Base-by-base conservation (phyloP, 495 filamentous ascomycete genomes). In the Articulospora tetracladia region DNA sequence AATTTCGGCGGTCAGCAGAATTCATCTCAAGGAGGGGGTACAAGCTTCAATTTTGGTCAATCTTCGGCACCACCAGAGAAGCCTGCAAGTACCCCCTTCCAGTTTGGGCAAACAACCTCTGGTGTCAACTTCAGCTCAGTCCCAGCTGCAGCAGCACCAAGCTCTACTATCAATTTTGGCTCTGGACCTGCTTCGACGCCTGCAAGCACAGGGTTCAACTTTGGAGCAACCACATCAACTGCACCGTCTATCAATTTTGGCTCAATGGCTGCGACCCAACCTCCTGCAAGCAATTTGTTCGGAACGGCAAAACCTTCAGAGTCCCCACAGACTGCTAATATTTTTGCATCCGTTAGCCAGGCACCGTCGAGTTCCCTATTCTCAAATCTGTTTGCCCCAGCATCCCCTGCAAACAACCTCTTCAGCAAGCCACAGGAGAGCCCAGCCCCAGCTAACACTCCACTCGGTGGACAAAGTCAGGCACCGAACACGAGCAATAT, bases 401-500 rank as follows among this genome's bases (percentile, higher is more conserved):
- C 60, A 15, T 25, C 34, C 15, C 28, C 53, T 23, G 10, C 44
- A 0, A 47, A 17, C 8, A 72, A 62, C 55, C 66, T 36, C 28
- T 71, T 30, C 36, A 53, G 15, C 28, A 28, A 63, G 56, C 44
- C 48, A 46, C 63, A 60, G 15, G 53, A 30, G 60, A 71, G 51
- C 46, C 61, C 58, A 19, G 20, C 57, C 3, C 46, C 57, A 6
- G 23, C 46, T 13, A 58, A n/a, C 47, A 57, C 36, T 24, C 1
- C 60, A 46, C 41, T 53, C 22, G 23, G 51, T 12, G 23, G 36
- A 12, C 17, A 52, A 36, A 60, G 36, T 49, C 61, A 58, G 25
- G 25, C 26, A 46, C 52, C 48, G 28, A 8, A 55, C 11, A 19
- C 55, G 32, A 61, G 24, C 55, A 48, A 56, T 55, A 27, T 55